A percentile compares a stretch with the other conserved stretches of the same genome.
These are phyloP conservation scores for Atalantia buxifolia DNA, from an alignment of 345 rosid genomes.

Conservation along the genomic window DNA sequence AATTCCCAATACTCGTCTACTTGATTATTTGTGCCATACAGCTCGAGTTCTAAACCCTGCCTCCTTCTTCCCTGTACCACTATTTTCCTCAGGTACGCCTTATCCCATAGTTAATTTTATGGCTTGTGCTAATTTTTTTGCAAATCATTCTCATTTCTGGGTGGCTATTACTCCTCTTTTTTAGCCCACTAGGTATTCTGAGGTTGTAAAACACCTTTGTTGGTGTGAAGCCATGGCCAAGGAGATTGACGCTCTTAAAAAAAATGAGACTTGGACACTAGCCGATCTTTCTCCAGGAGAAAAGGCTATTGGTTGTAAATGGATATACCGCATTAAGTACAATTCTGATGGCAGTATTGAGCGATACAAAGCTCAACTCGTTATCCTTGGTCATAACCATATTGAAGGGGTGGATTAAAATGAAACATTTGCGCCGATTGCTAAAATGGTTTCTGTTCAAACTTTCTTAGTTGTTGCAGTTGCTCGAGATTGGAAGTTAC, in stretches of 20 bases:
- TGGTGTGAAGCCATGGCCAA: neutral
- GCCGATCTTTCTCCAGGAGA: too few species aligned
- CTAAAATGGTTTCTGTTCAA: too few species aligned
- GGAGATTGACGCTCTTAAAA: neutral
- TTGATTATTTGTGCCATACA: neutral
- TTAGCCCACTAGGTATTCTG: neutral
- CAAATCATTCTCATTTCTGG: neutral
- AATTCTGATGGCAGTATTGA: too few species aligned
- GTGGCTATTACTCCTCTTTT: neutral
- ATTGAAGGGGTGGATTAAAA: too few species aligned
- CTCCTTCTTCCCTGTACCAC: neutral
- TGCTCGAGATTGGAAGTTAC: too few species aligned
- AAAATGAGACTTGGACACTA: neutral
- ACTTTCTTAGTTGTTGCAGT: too few species aligned
- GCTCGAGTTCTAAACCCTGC: neutral
- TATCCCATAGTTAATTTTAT: neutral
- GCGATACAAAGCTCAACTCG: too few species aligned
- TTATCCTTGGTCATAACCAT: too few species aligned
- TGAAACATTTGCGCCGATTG: too few species aligned
- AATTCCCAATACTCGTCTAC: neutral
- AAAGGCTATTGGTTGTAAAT: too few species aligned
- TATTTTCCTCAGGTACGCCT: neutral
- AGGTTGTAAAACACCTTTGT: neutral
- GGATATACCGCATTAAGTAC: too few species aligned
- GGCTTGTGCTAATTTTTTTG: neutral